Evolutionary conservation across 176 grass and related monocot species (phyloP).

Genomic region (Aegilops umbellulata): DNA sequence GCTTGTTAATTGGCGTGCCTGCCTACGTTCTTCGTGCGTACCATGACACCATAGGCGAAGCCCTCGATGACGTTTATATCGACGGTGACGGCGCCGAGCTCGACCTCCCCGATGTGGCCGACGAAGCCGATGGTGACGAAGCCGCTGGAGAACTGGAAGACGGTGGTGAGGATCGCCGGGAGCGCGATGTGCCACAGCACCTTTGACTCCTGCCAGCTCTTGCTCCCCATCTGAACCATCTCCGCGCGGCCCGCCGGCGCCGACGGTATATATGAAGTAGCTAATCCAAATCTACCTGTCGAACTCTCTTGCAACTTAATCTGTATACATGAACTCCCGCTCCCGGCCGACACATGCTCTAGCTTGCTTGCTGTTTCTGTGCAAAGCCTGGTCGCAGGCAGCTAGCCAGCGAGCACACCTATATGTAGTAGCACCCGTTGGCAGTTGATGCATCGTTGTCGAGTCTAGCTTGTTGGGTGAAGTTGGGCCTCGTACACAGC

Average conservation of each 20-base stretch:
- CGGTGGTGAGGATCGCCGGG: background rate
- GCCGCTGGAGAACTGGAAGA: constrained; percentile 4
- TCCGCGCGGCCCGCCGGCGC: background rate
- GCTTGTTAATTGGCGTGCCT: no score
- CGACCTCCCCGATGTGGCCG: background rate
- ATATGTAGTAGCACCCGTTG: no score
- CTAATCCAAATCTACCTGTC: no score
- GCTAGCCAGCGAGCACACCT: no score
- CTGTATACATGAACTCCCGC: no score
- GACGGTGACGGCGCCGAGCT: background rate
- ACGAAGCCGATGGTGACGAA: background rate
- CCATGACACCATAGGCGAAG: background rate
- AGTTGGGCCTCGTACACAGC: no score
- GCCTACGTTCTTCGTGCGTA: background rate
- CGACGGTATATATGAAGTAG: background rate
- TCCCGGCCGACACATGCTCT: no score
- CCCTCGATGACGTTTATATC: background rate
- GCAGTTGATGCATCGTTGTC: no score
- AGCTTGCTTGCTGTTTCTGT: no score
- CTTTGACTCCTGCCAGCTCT: background rate
- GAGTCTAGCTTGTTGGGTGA: no score
- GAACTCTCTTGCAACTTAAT: no score
- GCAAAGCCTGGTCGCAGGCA: no score
- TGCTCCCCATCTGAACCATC: background rate
- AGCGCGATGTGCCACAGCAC: background rate